These are phyloP conservation scores for Hirschfeldia incana DNA, from an alignment of 345 rosid species.

Conservation along the genomic window DNA sequence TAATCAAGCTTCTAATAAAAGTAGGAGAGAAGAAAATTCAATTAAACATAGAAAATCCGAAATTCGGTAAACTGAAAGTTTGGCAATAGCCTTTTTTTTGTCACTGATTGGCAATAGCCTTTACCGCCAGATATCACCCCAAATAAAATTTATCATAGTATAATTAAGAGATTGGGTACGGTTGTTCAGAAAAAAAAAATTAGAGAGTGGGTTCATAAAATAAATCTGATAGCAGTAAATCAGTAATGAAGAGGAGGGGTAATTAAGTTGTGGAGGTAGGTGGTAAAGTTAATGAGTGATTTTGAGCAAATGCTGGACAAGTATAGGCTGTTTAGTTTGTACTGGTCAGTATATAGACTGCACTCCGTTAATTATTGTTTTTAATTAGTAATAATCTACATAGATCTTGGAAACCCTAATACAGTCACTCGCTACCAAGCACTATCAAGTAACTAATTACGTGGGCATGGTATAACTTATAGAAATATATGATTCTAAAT, in stretches of 20 bases:
- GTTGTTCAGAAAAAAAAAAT: too few species aligned
- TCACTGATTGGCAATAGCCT: not conserved
- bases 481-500: not conserved
- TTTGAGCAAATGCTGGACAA: conserved; percentile 40
- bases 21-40: not conserved
- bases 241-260: conserved; percentile 15
- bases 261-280: conserved; percentile 36
- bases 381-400: not conserved
- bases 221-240: conserved; percentile 31
- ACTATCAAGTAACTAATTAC: not conserved
- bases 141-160: not conserved
- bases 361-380: conserved; percentile 1
- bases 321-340: conserved; percentile 20
- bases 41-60: not conserved
- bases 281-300: conserved; percentile 37
- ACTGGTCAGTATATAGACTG: conserved; percentile 25
- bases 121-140: not conserved
- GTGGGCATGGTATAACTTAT: conserved; percentile 2
- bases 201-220: not conserved
- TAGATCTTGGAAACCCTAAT: conserved; percentile 17
- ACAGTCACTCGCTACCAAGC: conserved; percentile 8
- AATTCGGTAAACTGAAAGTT: not conserved
- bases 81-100: not conserved
- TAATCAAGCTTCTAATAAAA: not conserved
- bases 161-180: not conserved